Base-by-base conservation (phyloP, 371 early-diverging fungal genomes). In the Furculomyces boomerangus region DNA sequence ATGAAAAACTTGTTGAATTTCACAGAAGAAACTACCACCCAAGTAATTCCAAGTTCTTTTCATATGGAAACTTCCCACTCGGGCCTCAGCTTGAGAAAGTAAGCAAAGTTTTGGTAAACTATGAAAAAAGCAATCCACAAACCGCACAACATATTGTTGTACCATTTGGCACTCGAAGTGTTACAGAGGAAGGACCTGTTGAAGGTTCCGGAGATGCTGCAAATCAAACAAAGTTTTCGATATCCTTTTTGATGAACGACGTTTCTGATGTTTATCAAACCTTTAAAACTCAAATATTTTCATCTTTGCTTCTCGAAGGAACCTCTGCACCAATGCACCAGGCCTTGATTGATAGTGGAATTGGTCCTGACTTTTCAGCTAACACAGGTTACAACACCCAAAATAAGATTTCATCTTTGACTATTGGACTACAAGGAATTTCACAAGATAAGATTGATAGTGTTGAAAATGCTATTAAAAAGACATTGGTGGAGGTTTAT, bases 241-340 rank as follows among this genome's bases (percentile, higher is more conserved):
- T 88, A 10, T 77, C 83, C 10, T 94, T 72, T 55, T 67, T 92
- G 46, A 71, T 88, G 37, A 90, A 93, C 66, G 80, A 83, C 32
- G 64, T 76, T 49, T 74, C 71, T 37, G 82, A 90, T 58, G 70
- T 78, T 0, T 84, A 84, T 60, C 87, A 88, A 60, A 78, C 88
- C 2, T 86, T 92, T 56, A 78, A 83, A 3, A 74, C 90, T 71
- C 71, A 78, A 26, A 63, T 94, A 29, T 73, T 94, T 24, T 77
- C 86, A 2, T 77, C 75, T 53, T 73, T 95, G 50, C 72, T 95
- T 24, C 66, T 86, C 24, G 83, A 85, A 65, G 93, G 94, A 26
- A 81, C 88, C 48, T 79, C 91, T 18, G 80, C 91, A 13, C 96
- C 96, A 14, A 84, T 95, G 86, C 88, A 90, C 66, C 75, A 90